These are phyloP conservation scores for Colletotrichum abscissum DNA, from an alignment of 2,329 filamentous ascomycete species.

Conservation along the genomic window DNA sequence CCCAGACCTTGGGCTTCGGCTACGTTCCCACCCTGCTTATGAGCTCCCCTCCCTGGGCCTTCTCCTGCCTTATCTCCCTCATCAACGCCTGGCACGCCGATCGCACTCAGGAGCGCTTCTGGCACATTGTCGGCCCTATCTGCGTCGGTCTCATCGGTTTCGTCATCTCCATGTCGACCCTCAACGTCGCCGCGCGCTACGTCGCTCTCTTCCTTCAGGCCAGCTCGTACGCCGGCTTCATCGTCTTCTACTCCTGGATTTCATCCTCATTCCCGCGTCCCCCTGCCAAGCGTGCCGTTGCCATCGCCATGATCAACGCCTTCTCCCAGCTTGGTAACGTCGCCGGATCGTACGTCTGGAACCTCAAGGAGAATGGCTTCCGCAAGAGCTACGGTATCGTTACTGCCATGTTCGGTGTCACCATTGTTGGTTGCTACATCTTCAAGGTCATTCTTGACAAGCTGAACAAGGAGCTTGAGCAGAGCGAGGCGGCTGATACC, in stretches of 20 bases:
- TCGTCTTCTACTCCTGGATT: slow-evolving; percentile 70
- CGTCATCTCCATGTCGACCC: slow-evolving; percentile 69
- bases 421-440: slow-evolving; percentile 62
- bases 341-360: slow-evolving; percentile 73
- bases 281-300: slow-evolving; percentile 70
- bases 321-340: slow-evolving; percentile 69
- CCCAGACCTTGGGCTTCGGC: slow-evolving; percentile 62
- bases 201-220: slow-evolving; percentile 70
- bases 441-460: slow-evolving; percentile 59
- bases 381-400: slow-evolving; percentile 74
- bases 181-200: slow-evolving; percentile 67
- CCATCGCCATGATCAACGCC: slow-evolving; percentile 70
- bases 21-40: slow-evolving; percentile 66
- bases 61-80: slow-evolving; percentile 67
- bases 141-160: slow-evolving; percentile 66
- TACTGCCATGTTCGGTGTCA: slow-evolving; percentile 71
- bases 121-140: slow-evolving; percentile 67
- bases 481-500: slow-evolving; percentile 55
- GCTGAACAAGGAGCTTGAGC: slow-evolving; percentile 60
- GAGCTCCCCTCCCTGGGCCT: slow-evolving; percentile 69
- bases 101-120: slow-evolving; percentile 66
- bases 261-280: slow-evolving; percentile 67
- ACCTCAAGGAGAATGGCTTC: slow-evolving; percentile 68
- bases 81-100: slow-evolving; percentile 67
- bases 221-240: slow-evolving; percentile 63